Evolutionary conservation across 179 eudicot species (phyloP).

Genomic region (Actinidia polygama): DNA sequence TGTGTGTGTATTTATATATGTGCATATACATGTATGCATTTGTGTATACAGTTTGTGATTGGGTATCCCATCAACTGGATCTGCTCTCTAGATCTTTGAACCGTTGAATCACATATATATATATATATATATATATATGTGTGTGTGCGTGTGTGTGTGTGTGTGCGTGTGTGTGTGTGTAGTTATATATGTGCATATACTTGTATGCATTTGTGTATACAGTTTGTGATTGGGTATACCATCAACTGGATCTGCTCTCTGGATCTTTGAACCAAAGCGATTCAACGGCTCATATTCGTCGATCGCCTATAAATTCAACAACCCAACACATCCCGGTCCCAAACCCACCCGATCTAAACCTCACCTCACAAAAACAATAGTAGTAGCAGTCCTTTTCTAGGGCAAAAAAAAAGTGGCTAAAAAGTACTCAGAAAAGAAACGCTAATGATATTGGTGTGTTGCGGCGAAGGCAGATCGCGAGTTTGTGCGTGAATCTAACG

Average conservation of each 20-base stretch:
- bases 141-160: not conserved
- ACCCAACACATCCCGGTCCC: constrained; percentile 33
- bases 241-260: constrained; percentile 79
- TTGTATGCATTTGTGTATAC: too few species aligned
- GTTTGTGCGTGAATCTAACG: constrained; percentile 24
- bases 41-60: too few species aligned
- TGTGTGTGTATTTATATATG: not conserved
- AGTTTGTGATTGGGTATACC: constrained; percentile 37
- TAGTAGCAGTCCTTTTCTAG: too few species aligned
- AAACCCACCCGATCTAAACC: constrained; percentile 31
- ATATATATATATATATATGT: not conserved
- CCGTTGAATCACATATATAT: not conserved
- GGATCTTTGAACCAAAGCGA: constrained; percentile 65
- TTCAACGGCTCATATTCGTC: constrained; percentile 64
- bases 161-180: too few species aligned
- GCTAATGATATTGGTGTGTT: not conserved
- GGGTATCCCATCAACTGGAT: constrained; percentile 74
- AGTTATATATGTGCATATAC: too few species aligned
- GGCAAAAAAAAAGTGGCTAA: not conserved
- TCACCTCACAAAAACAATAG: not conserved
- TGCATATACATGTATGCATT: too few species aligned
- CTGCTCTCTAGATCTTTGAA: constrained; percentile 74
- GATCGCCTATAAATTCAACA: constrained; percentile 23
- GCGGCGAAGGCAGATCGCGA: constrained; percentile 35
- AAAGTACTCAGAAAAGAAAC: not conserved